Conservation (phyloP, 1,284 basidiomycete species). For the Austroboletus rostrupii region DNA sequence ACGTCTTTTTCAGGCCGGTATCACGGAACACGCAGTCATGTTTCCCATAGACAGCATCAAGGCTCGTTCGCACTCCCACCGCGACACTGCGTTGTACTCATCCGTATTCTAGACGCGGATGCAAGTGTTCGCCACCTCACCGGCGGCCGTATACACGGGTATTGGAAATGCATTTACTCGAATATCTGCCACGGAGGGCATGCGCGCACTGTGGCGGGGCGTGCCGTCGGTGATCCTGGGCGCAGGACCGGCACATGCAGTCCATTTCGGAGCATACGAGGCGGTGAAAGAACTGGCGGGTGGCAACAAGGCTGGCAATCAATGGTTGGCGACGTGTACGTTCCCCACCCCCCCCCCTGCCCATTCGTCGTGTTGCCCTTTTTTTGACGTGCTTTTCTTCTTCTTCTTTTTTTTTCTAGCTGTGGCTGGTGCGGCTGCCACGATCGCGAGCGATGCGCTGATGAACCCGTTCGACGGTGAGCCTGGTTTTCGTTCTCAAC, state of each 20-base stretch:
- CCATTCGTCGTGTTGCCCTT: not conserved
- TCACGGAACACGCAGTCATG: slow-evolving; percentile 99
- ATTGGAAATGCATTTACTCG: slow-evolving; percentile 85
- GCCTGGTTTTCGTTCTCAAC: slow-evolving; percentile 23
- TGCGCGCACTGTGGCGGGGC: slow-evolving; percentile 90
- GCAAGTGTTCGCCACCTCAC: slow-evolving; percentile 90
- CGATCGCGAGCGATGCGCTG: slow-evolving; percentile 92
- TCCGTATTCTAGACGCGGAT: slow-evolving; percentile 79
- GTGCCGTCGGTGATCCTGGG: slow-evolving; percentile 97
- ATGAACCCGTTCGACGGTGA: slow-evolving; percentile 99
- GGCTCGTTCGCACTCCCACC: slow-evolving; percentile 44
- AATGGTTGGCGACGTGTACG: slow-evolving; percentile 79
- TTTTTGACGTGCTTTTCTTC: slow-evolving; percentile 7
- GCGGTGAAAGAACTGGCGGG: slow-evolving; percentile 91
- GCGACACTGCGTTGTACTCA: slow-evolving; percentile 2
- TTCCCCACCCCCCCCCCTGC: slow-evolving; percentile 32
- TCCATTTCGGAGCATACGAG: slow-evolving; percentile 97
- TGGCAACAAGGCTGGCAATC: slow-evolving; percentile 76
- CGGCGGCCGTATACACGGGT: slow-evolving; percentile 83
- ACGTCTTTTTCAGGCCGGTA: slow-evolving; percentile 72
- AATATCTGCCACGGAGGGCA: slow-evolving; percentile 91
- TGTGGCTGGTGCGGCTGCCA: slow-evolving; percentile 90
- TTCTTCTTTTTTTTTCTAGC: slow-evolving; percentile 42
- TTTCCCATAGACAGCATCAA: slow-evolving; percentile 98
- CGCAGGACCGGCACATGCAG: slow-evolving; percentile 96